A percentile compares a stretch with the other conserved stretches of the same genome.
phyloP scores from a whole-genome alignment of 768 basidiomycete species.

The Tylopilus subfusipes region DNA sequence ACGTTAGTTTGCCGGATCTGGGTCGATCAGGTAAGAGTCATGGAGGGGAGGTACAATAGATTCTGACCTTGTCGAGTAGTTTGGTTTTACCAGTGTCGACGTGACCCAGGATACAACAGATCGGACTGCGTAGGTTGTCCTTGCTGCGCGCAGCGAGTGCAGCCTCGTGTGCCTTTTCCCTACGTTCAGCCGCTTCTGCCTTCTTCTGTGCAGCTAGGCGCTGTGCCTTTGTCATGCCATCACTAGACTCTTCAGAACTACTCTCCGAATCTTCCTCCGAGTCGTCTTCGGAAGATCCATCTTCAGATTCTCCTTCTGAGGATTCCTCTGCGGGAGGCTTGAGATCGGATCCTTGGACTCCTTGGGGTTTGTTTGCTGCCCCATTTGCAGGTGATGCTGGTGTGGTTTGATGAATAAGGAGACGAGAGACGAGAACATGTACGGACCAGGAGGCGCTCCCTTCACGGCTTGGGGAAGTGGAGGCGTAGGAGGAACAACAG shows the following conservation, averaged over 20 bases:
- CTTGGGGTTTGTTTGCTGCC: constrained; percentile 9
- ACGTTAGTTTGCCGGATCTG: constrained; percentile 99
- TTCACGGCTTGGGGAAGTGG: neutral
- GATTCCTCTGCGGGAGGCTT: constrained; percentile 30
- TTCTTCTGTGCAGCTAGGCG: constrained; percentile 67
- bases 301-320: constrained; percentile 37
- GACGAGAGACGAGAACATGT: neutral
- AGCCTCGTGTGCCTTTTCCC: constrained; percentile 74
- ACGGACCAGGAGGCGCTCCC: constrained; percentile 11
- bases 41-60: neutral
- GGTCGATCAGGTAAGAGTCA: constrained; percentile 2
- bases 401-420: neutral
- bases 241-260: constrained; percentile 44
- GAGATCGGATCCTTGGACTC: constrained; percentile 26
- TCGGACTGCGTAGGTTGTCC: constrained; percentile 91
- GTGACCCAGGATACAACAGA: constrained; percentile 98
- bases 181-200: constrained; percentile 79
- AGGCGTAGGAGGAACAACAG: neutral
- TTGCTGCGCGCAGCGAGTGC: constrained; percentile 84
- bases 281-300: constrained; percentile 45
- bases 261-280: constrained; percentile 50
- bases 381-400: constrained; percentile 10
- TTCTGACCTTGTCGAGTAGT: constrained; percentile 84
- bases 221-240: constrained; percentile 66
- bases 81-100: constrained; percentile 99